phyloP scores from a whole-genome alignment of 23 red algal genomes.

The Gracilaria gracilis region DNA sequence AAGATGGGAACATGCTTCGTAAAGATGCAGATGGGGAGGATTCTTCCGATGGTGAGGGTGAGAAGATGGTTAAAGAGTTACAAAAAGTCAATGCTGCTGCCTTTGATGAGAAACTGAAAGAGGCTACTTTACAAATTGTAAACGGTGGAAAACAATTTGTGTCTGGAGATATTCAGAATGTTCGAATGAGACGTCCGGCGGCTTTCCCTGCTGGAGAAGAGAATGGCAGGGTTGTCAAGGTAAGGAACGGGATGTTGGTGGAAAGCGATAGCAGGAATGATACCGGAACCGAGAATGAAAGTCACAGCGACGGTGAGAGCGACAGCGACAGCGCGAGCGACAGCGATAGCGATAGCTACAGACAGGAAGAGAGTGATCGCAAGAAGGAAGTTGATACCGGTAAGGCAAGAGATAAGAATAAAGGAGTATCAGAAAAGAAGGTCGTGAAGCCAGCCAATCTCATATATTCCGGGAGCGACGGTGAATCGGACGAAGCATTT shows the following conservation, averaged over 20 bases:
- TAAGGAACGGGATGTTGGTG: not conserved
- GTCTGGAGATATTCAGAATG: slow-evolving; percentile 43
- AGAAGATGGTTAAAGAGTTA: slow-evolving; percentile 83
- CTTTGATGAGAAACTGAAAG: slow-evolving; percentile 65
- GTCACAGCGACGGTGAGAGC: slow-evolving; percentile 12
- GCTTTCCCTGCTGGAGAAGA: not conserved
- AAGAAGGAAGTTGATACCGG: not conserved
- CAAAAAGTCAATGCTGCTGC: slow-evolving; percentile 62
- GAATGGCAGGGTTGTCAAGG: not conserved
- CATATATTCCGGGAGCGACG: too few species aligned
- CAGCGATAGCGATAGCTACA: slow-evolving; percentile 22
- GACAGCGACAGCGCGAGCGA: slow-evolving; percentile 30
- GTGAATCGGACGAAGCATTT: not conserved
- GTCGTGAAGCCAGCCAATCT: not conserved
- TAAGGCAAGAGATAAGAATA: not conserved
- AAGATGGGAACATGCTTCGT: slow-evolving; percentile 17
- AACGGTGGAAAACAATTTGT: slow-evolving; percentile 57
- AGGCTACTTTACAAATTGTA: slow-evolving; percentile 56
- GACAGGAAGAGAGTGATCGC: not conserved
- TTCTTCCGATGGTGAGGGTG: slow-evolving; percentile 84
- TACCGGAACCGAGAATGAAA: not conserved
- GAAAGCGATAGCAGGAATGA: not conserved
- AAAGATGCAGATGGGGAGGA: slow-evolving; percentile 27
- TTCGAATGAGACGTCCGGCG: slow-evolving; percentile 14
- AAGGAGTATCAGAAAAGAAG: too few species aligned